These are phyloP conservation scores for Boechera stricta DNA, from an alignment of 345 rosid species.

Conservation along the genomic window DNA sequence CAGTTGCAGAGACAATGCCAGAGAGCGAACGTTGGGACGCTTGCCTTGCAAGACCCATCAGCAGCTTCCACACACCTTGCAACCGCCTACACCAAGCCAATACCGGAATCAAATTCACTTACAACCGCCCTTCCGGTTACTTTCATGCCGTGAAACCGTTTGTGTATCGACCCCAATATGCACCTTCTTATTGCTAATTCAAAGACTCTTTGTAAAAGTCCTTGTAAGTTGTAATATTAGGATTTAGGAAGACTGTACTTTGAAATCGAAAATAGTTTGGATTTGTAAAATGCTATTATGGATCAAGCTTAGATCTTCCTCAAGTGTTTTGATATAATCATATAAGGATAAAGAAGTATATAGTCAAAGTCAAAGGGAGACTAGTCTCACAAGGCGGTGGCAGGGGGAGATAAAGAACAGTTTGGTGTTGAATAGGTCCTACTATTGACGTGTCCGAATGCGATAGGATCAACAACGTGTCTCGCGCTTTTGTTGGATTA, in stretches of 20 bases:
- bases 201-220: neutral
- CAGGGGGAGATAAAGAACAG: neutral
- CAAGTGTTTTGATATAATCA: neutral
- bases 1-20: constrained; percentile 96
- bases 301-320: constrained; percentile 10
- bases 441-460: constrained; percentile 8
- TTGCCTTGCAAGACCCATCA: constrained; percentile 84
- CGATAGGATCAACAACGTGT: constrained; percentile 35
- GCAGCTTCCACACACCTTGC: constrained; percentile 88
- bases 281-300: constrained; percentile 22
- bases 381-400: constrained; percentile 37
- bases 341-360: neutral
- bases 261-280: neutral
- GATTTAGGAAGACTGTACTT: neutral
- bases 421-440: constrained; percentile 16
- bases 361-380: constrained; percentile 32
- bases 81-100: constrained; percentile 61
- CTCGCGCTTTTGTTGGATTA: neutral
- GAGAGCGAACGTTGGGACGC: constrained; percentile 97
- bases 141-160: constrained; percentile 74
- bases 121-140: constrained; percentile 79
- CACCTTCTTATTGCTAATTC: constrained; percentile 66
- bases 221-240: constrained; percentile 14
- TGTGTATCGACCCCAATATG: constrained; percentile 62
- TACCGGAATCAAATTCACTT: constrained; percentile 77